Evolutionary conservation across 1,284 basidiomycete genomes (phyloP), one percentile per base, ranked within the genome.

Genomic region (Omphalotus olearius): DNA sequence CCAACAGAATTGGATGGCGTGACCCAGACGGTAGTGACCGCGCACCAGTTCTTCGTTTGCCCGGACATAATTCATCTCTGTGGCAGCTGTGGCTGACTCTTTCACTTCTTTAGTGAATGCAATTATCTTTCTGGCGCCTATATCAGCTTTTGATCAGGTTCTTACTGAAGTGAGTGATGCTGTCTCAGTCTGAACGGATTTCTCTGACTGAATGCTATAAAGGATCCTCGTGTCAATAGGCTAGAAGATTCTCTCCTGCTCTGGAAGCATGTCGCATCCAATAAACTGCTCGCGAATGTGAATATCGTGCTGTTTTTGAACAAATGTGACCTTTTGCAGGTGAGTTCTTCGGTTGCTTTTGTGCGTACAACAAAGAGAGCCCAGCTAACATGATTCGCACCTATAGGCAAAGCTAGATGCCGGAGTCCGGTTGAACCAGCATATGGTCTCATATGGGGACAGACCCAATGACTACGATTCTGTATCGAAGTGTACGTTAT

Each of bases 101-200:
- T 47, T 54, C 50, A 20, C 25, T 48, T 13, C 49, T 23, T 45
- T 60, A 89, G 88, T 88, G 33, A 85, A 88, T 62, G 86, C 86
- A 38, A 87, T 91, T 62, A 91, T 91, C 54, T 91, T 91, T 68
- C 76, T 91, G 51, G 88, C 85, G 37, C 88, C 88, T 23, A 88
- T 91, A 54, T 90, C 88, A 40, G 85, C 83, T 20, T 91, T 91
- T 60, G 88, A 91, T 69, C 88, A 91, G 69, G 79, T 86, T 40
- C 74, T 91, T 49, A 71, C 78, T 13, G 88, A 91, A 76, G 86
- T 86, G 60, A 50, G 64, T 52, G n/a, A 35, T 38, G 39, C 26
- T 23, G 37, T 5, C 20, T n/a, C 16, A 14, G 16, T 38, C 7
- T 33, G 30, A 13, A 33, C 30, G 13, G 35, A n/a, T 45, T 13